phyloP scores from a whole-genome alignment of 1,284 basidiomycete species.

The Exobasidium rhododendri region DNA sequence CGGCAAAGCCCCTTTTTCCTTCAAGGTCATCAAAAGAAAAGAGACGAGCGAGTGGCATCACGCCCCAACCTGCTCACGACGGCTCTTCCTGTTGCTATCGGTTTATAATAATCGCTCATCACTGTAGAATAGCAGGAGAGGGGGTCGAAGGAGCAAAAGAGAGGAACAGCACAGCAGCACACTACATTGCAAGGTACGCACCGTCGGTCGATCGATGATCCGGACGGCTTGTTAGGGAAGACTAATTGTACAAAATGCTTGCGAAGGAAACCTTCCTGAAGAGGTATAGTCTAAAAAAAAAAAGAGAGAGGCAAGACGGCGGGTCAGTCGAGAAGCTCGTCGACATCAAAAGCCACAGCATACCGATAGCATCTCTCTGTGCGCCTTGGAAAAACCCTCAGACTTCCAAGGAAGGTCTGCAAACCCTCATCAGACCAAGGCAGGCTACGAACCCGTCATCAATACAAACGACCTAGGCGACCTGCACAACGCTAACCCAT shows the following conservation, averaged over 20 bases:
- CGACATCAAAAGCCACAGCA: too few relatives aligned
- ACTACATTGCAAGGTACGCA: neutral
- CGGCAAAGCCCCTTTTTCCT: constrained; percentile 12
- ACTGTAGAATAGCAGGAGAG: constrained; percentile 10
- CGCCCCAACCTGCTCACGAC: constrained; percentile 51
- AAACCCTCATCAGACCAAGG: constrained; percentile 54
- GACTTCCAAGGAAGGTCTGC: constrained; percentile 57
- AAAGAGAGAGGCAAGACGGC: too few relatives aligned
- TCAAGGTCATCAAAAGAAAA: constrained; percentile 20
- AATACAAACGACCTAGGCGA: constrained; percentile 48
- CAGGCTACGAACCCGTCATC: constrained; percentile 51
- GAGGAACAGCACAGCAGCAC: neutral
- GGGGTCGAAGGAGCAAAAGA: neutral
- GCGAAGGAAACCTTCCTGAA: too few relatives aligned
- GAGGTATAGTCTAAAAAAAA: neutral
- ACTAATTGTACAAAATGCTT: neutral
- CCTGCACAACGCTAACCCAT: constrained; percentile 44
- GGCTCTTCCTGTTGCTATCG: constrained; percentile 55
- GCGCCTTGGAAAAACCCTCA: constrained; percentile 29
- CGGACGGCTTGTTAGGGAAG: neutral
- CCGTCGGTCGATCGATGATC: constrained; percentile 2
- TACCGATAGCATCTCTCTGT: neutral
- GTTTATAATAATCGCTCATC: constrained; percentile 50
- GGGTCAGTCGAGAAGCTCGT: too few relatives aligned
- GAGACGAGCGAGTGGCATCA: constrained; percentile 32